These are phyloP conservation scores for Amphicarpaea edgeworthii DNA, from an alignment of 306 rosid genomes.

Conservation along the genomic window DNA sequence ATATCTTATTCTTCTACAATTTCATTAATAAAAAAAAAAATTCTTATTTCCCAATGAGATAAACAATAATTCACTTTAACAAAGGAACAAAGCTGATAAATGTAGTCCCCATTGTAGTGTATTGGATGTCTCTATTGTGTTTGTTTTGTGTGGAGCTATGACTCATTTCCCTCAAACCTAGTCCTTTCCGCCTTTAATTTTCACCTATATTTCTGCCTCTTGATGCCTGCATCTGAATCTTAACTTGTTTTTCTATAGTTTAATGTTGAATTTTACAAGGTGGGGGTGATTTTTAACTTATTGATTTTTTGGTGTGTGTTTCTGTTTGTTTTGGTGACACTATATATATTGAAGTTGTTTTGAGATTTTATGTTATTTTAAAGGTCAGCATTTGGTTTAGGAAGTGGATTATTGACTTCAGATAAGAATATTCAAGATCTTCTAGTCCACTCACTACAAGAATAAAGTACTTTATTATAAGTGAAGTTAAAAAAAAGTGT, in stretches of 20 bases:
- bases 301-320: neutral
- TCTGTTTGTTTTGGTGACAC: neutral
- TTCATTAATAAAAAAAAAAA: neutral
- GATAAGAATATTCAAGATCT: neutral
- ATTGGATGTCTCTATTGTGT: constrained; percentile 27
- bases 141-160: no score
- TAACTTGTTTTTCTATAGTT: neutral
- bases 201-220: constrained; percentile 35
- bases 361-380: neutral
- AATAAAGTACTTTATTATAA: neutral
- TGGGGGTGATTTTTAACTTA: constrained; percentile 2
- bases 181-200: constrained; percentile 30
- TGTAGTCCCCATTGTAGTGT: neutral
- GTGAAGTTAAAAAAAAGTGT: neutral
- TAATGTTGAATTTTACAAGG: neutral
- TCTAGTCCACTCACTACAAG: neutral
- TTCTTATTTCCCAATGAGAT: neutral
- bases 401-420: neutral
- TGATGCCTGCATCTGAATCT: constrained; percentile 32
- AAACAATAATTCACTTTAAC: neutral
- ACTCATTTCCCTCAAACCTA: constrained; percentile 20
- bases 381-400: neutral
- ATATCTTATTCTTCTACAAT: neutral
- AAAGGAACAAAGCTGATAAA: neutral
- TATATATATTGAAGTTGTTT: neutral